Conservation (phyloP, 495 filamentous ascomycete genomes). For the Lineolata rhizophorae region DNA sequence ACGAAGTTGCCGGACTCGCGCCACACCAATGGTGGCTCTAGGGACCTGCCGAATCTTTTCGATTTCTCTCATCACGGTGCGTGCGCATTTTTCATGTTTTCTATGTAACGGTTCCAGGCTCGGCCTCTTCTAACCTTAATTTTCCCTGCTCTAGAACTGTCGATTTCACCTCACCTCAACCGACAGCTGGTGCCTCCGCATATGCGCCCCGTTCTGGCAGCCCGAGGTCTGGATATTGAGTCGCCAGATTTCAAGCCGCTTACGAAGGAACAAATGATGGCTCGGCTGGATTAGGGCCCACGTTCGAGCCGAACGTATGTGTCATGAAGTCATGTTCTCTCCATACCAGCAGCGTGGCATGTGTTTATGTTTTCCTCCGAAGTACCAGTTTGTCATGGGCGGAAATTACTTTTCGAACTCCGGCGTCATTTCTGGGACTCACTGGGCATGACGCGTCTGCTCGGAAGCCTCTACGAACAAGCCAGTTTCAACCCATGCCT, state of each 20-base stretch:
- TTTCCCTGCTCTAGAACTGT: constrained; percentile 57
- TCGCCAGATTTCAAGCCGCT: constrained; percentile 60
- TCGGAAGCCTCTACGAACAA: no score
- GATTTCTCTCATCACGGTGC: constrained; percentile 87
- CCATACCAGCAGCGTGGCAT: no score
- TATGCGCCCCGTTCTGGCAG: constrained; percentile 46
- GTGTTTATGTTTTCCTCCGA: background rate
- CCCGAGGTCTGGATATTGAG: constrained; percentile 74
- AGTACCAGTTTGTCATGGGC: constrained; percentile 7
- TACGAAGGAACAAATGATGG: constrained; percentile 88
- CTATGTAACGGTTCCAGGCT: background rate
- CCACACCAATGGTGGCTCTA: constrained; percentile 50
- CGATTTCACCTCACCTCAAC: constrained; percentile 76
- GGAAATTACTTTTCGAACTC: constrained; percentile 7
- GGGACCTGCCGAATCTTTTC: constrained; percentile 73
- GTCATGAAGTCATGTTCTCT: constrained; percentile 8
- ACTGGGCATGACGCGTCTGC: no score
- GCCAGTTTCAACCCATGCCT: no score
- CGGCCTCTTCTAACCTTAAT: no score
- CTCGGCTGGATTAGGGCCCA: constrained; percentile 69
- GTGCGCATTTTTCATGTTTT: constrained; percentile 9
- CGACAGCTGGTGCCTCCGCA: constrained; percentile 68
- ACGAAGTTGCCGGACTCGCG: constrained; percentile 87
- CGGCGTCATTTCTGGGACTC: constrained; percentile 13
- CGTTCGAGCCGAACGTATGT: constrained; percentile 6